phyloP scores from a whole-genome alignment of 805 yeast species.

The Kluyveromyces dobzhanskii region DNA sequence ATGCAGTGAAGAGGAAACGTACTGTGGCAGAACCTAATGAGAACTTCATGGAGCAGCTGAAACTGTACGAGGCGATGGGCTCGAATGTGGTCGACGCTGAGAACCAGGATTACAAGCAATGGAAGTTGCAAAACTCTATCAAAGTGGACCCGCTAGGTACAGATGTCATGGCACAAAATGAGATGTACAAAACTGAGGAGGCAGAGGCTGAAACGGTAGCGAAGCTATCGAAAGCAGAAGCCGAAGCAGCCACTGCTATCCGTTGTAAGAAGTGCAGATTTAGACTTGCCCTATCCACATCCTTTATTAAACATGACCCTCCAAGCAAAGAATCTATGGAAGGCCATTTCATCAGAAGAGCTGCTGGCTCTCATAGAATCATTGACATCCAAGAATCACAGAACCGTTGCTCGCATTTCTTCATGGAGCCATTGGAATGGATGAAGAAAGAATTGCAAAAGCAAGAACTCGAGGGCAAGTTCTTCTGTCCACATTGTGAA shows the following conservation, averaged over 20 bases:
- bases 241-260: constrained; percentile 31
- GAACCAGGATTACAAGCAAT: constrained; percentile 35
- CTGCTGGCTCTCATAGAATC: constrained; percentile 52
- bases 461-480: constrained; percentile 79
- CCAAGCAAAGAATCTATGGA: constrained; percentile 61
- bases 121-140: constrained; percentile 32
- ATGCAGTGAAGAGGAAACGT: constrained; percentile 65
- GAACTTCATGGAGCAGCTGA: constrained; percentile 65
- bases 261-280: constrained; percentile 82
- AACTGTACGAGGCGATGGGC: constrained; percentile 45
- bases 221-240: constrained; percentile 22
- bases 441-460: constrained; percentile 72
- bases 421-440: constrained; percentile 86
- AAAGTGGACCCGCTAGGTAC: constrained; percentile 37
- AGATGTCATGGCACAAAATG: constrained; percentile 22
- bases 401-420: constrained; percentile 68
- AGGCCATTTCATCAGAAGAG: constrained; percentile 55
- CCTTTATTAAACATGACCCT: constrained; percentile 56
- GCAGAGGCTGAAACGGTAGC: constrained; percentile 20
- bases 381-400: constrained; percentile 51
- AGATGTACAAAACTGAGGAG: constrained; percentile 25
- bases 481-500: constrained; percentile 75
- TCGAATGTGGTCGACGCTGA: constrained; percentile 26
- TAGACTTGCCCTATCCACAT: constrained; percentile 51
- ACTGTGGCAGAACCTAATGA: constrained; percentile 60